Evolutionary conservation across 768 basidiomycete genomes (phyloP).

Genomic region (Termitomyces sp.): DNA sequence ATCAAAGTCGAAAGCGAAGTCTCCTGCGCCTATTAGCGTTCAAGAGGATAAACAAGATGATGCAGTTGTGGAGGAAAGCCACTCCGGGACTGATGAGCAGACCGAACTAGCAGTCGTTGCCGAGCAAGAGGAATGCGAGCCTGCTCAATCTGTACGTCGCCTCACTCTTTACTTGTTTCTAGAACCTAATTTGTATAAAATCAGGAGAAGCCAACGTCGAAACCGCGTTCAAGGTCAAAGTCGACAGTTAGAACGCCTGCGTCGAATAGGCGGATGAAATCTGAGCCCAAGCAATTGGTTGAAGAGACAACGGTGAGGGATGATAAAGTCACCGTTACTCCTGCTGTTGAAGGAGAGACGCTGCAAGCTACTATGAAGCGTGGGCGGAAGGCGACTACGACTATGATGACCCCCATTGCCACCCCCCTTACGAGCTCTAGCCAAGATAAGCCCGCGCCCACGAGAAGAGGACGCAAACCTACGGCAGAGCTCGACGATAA

Average conservation of each 20-base stretch:
- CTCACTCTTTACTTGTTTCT: too few relatives aligned
- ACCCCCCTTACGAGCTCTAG: neutral
- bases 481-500: constrained; percentile 18
- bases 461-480: neutral
- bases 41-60: neutral
- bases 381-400: constrained; percentile 11
- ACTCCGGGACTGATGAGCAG: neutral
- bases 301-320: neutral
- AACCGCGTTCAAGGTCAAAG: constrained; percentile 1
- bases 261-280: neutral
- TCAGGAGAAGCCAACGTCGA: neutral
- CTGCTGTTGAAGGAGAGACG: constrained; percentile 1
- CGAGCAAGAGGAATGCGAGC: neutral
- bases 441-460: neutral
- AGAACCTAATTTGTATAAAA: neutral
- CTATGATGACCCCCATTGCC: neutral
- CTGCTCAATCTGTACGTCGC: neutral
- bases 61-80: neutral
- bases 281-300: neutral
- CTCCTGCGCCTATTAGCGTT: neutral
- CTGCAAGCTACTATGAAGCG: constrained; percentile 9
- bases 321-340: constrained; percentile 15
- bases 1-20: neutral
- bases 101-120: neutral
- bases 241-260: neutral